A percentile compares a stretch with the other conserved stretches of the same genome.
phyloP scores from a whole-genome alignment of 768 basidiomycete genomes.

The Mrakia blollopis region DNA sequence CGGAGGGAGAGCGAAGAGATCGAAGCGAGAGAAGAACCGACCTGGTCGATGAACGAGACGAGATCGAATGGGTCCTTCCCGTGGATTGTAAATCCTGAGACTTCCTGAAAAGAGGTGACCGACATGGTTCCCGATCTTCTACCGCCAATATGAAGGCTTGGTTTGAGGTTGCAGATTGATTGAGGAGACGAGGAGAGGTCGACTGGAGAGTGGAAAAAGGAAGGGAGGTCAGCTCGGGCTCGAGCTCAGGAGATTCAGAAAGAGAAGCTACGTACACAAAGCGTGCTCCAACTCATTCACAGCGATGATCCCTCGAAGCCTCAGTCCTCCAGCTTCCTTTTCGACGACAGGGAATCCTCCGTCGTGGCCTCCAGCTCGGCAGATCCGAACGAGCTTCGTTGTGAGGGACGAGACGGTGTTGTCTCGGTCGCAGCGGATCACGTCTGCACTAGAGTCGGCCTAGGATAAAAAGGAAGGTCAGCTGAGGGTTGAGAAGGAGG shows the following conservation, averaged over 20 bases:
- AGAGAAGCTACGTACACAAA: conserved; percentile 54
- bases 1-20: background rate
- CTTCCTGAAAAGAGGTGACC: background rate
- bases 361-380: conserved; percentile 50
- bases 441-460: conserved; percentile 63
- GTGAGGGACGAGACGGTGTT: conserved; percentile 76
- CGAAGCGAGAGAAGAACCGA: conserved; percentile 39
- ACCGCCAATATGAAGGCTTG: conserved; percentile 21
- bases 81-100: background rate
- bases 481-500: conserved; percentile 11
- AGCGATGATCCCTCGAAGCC: conserved; percentile 86
- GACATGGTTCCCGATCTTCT: background rate
- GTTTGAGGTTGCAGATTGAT: conserved; percentile 59
- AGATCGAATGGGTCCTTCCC: conserved; percentile 65
- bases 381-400: conserved; percentile 65
- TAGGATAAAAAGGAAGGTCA: conserved; percentile 42
- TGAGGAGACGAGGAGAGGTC: conserved; percentile 64
- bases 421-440: conserved; percentile 62
- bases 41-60: conserved; percentile 85
- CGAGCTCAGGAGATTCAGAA: background rate
- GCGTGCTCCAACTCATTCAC: conserved; percentile 92
- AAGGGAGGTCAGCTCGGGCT: background rate
- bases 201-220: background rate
- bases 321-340: conserved; percentile 51
- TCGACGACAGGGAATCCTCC: conserved; percentile 79